Conservation (phyloP, 1,284 basidiomycete genomes). For the Cronartium ribicola region DNA sequence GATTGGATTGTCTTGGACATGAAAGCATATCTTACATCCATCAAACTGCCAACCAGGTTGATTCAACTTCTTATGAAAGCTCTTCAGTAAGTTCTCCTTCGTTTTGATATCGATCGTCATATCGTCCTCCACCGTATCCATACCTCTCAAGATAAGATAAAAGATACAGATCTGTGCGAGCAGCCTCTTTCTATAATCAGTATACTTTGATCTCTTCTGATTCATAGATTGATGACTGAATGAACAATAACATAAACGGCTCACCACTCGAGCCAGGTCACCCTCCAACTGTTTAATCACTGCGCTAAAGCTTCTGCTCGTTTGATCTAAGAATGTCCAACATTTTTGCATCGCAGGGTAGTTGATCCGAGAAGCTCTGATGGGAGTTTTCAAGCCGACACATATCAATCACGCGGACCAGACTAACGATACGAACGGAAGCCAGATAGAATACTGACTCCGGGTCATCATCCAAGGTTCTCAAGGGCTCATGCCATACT, state of each 20-base stretch:
- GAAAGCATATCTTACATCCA: conserved; percentile 55
- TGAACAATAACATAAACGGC: conserved; percentile 51
- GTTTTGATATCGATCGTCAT: conserved; percentile 84
- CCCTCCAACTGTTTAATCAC: conserved; percentile 97
- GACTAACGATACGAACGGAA: not conserved
- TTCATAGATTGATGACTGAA: conserved; percentile 14
- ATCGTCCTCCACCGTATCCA: conserved; percentile 98
- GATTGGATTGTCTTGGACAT: not conserved
- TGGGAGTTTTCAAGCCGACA: not conserved
- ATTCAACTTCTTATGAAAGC: conserved; percentile 75
- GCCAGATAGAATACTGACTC: conserved; percentile 10
- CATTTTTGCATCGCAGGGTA: conserved; percentile 71
- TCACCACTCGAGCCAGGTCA: conserved; percentile 81
- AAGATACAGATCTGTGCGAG: conserved; percentile 75
- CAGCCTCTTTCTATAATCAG: conserved; percentile 1
- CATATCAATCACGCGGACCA: not conserved
- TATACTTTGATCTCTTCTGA: conserved; percentile 13
- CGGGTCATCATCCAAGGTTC: conserved; percentile 21
- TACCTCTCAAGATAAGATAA: conserved; percentile 85
- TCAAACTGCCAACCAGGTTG: conserved; percentile 83
- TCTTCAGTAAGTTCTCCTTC: conserved; percentile 80
- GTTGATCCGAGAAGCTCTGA: conserved; percentile 47
- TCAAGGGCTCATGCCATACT: conserved; percentile 34
- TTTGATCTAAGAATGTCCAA: conserved; percentile 84
- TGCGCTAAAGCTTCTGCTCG: conserved; percentile 82